Evolutionary conservation across 2,329 filamentous ascomycete species (phyloP).

Genomic region (Arthrobotrys sinensis): DNA sequence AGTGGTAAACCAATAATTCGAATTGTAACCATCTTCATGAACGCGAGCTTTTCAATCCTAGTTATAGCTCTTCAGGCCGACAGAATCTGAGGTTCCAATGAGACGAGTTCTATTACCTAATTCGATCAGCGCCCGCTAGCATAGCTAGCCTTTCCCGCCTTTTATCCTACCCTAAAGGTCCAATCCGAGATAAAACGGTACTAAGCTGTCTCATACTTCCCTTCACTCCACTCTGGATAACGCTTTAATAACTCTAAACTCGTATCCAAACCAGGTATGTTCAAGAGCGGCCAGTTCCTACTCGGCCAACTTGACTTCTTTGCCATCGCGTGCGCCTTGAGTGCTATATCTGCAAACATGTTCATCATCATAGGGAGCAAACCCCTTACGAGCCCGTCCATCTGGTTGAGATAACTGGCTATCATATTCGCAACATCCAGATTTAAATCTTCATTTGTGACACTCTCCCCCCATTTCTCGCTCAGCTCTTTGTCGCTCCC

Average conservation of each 20-base stretch:
- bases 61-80: no score
- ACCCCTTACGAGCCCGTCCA: constrained; percentile 10
- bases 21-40: no score
- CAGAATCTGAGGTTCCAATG: no score
- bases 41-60: no score
- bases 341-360: constrained; percentile 29
- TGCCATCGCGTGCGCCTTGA: constrained; percentile 13
- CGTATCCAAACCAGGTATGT: not conserved
- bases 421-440: constrained; percentile 8
- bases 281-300: constrained; percentile 6
- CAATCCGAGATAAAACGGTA: not conserved
- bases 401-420: constrained; percentile 7
- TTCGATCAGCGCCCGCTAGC: not conserved
- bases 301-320: constrained; percentile 1
- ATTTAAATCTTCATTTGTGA: not conserved
- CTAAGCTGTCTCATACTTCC: not conserved
- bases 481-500: not conserved
- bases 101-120: no score
- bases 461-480: constrained; percentile 18
- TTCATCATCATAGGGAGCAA: constrained; percentile 29
- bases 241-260: constrained; percentile 17
- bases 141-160: not conserved
- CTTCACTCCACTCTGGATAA: constrained; percentile 41
- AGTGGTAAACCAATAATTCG: no score
- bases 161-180: not conserved